Conservation (phyloP, 2,329 filamentous ascomycete genomes). For the Metarhizium sp. region DNA sequence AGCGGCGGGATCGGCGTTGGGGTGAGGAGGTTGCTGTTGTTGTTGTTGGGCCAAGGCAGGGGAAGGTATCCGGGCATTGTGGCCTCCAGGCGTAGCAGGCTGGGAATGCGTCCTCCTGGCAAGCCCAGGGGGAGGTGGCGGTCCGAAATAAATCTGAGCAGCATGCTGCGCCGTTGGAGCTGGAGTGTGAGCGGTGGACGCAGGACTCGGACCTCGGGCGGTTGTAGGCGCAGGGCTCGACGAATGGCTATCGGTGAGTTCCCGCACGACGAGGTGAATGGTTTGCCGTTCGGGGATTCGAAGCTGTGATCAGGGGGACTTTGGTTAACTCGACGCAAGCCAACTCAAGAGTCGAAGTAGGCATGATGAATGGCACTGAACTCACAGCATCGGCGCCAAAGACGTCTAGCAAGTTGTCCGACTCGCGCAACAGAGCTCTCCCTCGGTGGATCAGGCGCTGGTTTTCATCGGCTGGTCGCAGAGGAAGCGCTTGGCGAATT, state of each 20-base stretch:
- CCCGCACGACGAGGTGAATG: slow-evolving; percentile 44
- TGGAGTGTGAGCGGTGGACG: slow-evolving; percentile 2
- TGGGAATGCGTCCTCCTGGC: slow-evolving; percentile 20
- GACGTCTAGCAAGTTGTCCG: slow-evolving; percentile 45
- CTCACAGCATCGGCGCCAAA: slow-evolving; percentile 47
- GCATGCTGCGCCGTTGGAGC: slow-evolving; percentile 4
- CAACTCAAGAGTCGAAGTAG: not conserved
- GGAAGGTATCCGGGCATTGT: slow-evolving; percentile 22
- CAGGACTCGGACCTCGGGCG: slow-evolving; percentile 18
- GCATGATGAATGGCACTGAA: not conserved
- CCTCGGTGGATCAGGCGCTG: slow-evolving; percentile 54
- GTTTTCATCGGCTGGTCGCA: slow-evolving; percentile 41
- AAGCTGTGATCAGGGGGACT: slow-evolving; percentile 22
- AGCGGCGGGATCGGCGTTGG: slow-evolving; percentile 19
- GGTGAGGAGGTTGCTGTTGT: not conserved
- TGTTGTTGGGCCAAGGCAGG: slow-evolving; percentile 11
- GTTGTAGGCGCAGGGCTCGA: slow-evolving; percentile 13
- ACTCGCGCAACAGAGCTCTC: slow-evolving; percentile 43
- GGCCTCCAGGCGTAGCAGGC: slow-evolving; percentile 16
- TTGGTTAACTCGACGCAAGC: not conserved
- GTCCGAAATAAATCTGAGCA: slow-evolving; percentile 13
- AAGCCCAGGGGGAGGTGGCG: slow-evolving; percentile 18
- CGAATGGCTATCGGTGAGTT: slow-evolving; percentile 20
- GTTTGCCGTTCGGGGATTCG: slow-evolving; percentile 37
- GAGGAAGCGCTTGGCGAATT: slow-evolving; percentile 41